A percentile compares a stretch with the other conserved stretches of the same genome.
phyloP scores from a whole-genome alignment of 2,329 filamentous ascomycete species.

The Ascochyta fabae region DNA sequence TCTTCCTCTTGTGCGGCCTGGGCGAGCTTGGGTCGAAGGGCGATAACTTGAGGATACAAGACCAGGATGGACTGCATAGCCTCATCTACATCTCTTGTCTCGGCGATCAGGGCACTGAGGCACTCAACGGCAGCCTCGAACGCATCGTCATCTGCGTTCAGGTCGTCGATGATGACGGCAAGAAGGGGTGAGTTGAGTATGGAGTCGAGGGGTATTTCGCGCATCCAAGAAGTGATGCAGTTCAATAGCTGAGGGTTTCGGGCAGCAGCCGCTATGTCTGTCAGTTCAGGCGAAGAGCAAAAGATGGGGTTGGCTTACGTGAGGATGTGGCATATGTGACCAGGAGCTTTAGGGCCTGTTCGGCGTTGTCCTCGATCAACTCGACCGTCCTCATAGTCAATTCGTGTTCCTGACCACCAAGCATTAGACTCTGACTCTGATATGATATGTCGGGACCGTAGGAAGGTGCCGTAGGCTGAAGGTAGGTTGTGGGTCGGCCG shows the following conservation, averaged over 20 bases:
- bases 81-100: slow-evolving; percentile 93
- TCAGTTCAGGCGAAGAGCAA: slow-evolving; percentile 14
- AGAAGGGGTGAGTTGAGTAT: slow-evolving; percentile 87
- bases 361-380: slow-evolving; percentile 87
- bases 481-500: slow-evolving; percentile 57
- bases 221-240: slow-evolving; percentile 95
- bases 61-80: slow-evolving; percentile 80
- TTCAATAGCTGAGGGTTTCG: slow-evolving; percentile 91
- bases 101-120: slow-evolving; percentile 86
- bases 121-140: slow-evolving; percentile 92
- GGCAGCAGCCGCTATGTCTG: slow-evolving; percentile 66
- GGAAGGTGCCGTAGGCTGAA: slow-evolving; percentile 48
- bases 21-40: slow-evolving; percentile 76
- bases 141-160: slow-evolving; percentile 78
- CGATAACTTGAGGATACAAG: slow-evolving; percentile 81
- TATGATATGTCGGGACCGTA: slow-evolving; percentile 42
- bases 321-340: slow-evolving; percentile 93
- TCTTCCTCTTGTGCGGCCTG: slow-evolving; percentile 82
- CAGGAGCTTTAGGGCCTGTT: slow-evolving; percentile 84
- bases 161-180: slow-evolving; percentile 77
- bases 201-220: slow-evolving; percentile 84
- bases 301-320: slow-evolving; percentile 63
- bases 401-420: slow-evolving; percentile 82
- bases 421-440: slow-evolving; percentile 53
- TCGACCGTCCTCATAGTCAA: slow-evolving; percentile 84